These are phyloP conservation scores for Intubia oerlemansii DNA, from an alignment of 2,329 filamentous ascomycete species.

Conservation along the genomic window DNA sequence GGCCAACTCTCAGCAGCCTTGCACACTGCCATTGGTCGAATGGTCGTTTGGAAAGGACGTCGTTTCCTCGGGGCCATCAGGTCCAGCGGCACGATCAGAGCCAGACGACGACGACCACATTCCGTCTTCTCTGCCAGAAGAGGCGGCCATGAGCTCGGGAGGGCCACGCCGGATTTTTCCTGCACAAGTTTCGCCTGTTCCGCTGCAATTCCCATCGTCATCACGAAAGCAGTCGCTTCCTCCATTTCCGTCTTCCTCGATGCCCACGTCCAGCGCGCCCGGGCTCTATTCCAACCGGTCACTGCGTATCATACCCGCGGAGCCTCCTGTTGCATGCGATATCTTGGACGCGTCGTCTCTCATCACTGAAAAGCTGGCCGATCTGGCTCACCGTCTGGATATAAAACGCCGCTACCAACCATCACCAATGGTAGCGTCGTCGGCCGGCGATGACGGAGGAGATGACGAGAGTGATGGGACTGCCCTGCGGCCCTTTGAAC, in stretches of 20 bases:
- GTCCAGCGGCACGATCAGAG: no score
- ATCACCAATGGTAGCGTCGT: slow-evolving; percentile 18
- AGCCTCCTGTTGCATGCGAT: slow-evolving; percentile 24
- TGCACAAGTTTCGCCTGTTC: no score
- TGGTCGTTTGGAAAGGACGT: no score
- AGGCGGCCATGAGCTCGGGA: no score
- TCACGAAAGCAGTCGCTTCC: neutral
- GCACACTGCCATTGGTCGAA: no score
- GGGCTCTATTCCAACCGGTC: neutral
- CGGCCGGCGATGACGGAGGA: no score
- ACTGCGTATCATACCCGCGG: slow-evolving; percentile 31
- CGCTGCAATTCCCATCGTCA: no score
- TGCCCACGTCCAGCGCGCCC: neutral
- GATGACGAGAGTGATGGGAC: slow-evolving; percentile 15
- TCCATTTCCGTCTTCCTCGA: neutral
- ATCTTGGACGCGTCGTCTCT: slow-evolving; percentile 25
- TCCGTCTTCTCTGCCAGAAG: slow-evolving; percentile 7
- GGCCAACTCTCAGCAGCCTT: slow-evolving; percentile 3
- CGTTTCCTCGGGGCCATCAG: no score
- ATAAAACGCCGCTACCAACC: slow-evolving; percentile 30
- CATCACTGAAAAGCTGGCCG: slow-evolving; percentile 30
- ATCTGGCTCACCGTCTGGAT: slow-evolving; percentile 30
- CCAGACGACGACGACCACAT: slow-evolving; percentile 1
- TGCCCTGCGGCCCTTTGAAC: slow-evolving; percentile 35
- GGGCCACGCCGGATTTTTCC: no score